A percentile compares a stretch with the other conserved stretches of the same genome.
Conservation (phyloP, 768 basidiomycete species). For the Leccinum barrowsii region DNA sequence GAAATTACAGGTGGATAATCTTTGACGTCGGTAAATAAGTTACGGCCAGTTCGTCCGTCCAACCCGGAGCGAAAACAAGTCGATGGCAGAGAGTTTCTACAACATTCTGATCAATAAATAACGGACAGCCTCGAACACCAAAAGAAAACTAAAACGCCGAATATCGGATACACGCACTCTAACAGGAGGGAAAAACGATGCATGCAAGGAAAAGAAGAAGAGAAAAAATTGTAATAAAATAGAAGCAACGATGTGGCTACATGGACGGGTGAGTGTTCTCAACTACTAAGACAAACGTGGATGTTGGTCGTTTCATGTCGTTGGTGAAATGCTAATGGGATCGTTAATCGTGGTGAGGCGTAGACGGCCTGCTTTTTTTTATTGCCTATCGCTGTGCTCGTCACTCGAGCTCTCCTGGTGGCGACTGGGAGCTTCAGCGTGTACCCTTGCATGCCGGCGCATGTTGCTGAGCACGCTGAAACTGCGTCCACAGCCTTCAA, state of each 20-base stretch:
- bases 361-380: slow-evolving; percentile 20
- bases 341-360: slow-evolving; percentile 6
- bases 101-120: slow-evolving; percentile 18
- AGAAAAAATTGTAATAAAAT: neutral
- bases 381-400: slow-evolving; percentile 41
- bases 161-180: slow-evolving; percentile 18
- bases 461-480: slow-evolving; percentile 89
- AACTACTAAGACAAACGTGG: slow-evolving; percentile 1
- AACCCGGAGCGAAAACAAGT: slow-evolving; percentile 12
- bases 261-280: slow-evolving; percentile 2
- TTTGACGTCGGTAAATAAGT: slow-evolving; percentile 14
- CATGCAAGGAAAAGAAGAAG: neutral
- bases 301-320: slow-evolving; percentile 2
- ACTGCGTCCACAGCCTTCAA: slow-evolving; percentile 71
- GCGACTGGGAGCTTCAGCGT: slow-evolving; percentile 36
- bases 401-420: slow-evolving; percentile 42
- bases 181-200: slow-evolving; percentile 1
- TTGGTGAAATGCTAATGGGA: slow-evolving; percentile 6
- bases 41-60: neutral
- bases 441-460: slow-evolving; percentile 80
- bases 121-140: neutral
- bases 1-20: slow-evolving; percentile 13
- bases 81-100: slow-evolving; percentile 16
- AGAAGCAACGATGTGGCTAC: slow-evolving; percentile 8
- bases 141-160: neutral